Evolutionary conservation across 2,329 filamentous ascomycete genomes (phyloP).

Genomic region (Aspergillus sp.): DNA sequence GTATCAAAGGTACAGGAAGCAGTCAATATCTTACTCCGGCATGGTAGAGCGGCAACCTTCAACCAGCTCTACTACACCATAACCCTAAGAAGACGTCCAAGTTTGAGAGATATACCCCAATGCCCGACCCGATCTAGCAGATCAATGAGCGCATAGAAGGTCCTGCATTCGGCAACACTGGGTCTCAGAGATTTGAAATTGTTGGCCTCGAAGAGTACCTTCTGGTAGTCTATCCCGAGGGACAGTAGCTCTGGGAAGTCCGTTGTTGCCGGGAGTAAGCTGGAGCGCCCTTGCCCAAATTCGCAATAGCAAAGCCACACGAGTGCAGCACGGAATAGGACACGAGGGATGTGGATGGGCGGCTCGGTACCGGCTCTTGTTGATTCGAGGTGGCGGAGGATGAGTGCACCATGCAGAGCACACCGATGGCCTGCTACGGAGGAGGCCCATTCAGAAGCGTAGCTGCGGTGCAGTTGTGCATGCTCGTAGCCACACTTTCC

Average conservation of each 20-base stretch:
- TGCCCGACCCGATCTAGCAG: neutral
- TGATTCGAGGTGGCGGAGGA: slow-evolving; percentile 22
- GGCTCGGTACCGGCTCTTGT: slow-evolving; percentile 22
- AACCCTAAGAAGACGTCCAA: neutral
- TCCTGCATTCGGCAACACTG: neutral
- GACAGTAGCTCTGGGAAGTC: neutral
- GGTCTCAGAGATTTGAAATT: neutral
- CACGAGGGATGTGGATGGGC: slow-evolving; percentile 26
- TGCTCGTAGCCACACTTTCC: slow-evolving; percentile 25
- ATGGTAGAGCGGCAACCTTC: too few species aligned
- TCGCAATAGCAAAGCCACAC: slow-evolving; percentile 23
- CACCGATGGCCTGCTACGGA: slow-evolving; percentile 23
- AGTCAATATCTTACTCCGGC: too few species aligned
- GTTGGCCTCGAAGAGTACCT: neutral
- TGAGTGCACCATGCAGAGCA: slow-evolving; percentile 22
- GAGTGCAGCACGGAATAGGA: slow-evolving; percentile 21
- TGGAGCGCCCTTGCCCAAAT: neutral
- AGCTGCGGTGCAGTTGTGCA: slow-evolving; percentile 12
- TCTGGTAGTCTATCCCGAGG: neutral
- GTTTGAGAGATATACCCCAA: neutral
- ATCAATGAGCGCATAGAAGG: neutral
- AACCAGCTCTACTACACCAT: too few species aligned
- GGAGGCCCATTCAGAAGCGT: slow-evolving; percentile 21
- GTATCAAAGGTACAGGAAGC: too few species aligned
- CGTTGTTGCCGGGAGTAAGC: neutral